A percentile compares a stretch with the other conserved stretches of the same genome.
These are phyloP conservation scores for Yamadazyma siamensis DNA, from an alignment of 1,139 yeast species.

Conservation along the genomic window DNA sequence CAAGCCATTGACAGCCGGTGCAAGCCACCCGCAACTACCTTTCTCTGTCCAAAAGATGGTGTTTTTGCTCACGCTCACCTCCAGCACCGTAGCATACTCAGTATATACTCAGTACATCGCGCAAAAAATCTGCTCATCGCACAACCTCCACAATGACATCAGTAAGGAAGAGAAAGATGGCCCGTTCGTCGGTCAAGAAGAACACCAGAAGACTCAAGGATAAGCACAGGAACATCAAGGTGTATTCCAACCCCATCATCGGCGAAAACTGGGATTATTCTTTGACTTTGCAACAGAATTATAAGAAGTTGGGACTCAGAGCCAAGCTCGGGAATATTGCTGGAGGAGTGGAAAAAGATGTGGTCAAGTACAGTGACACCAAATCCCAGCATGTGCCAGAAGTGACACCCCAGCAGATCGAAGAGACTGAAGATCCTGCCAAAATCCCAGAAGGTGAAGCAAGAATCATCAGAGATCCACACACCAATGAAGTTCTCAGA, in stretches of 20 bases:
- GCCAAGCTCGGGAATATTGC: slow-evolving; percentile 63
- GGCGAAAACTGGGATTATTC: slow-evolving; percentile 88
- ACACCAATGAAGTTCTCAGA: slow-evolving; percentile 63
- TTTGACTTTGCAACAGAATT: slow-evolving; percentile 80
- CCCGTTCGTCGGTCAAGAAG: slow-evolving; percentile 65
- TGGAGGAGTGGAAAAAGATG: slow-evolving; percentile 62
- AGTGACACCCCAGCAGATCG: slow-evolving; percentile 35
- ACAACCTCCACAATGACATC: slow-evolving; percentile 69
- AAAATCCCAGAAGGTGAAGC: slow-evolving; percentile 80
- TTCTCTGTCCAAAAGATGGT: no score
- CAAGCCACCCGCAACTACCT: no score
- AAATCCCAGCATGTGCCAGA: slow-evolving; percentile 21
- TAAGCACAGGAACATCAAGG: slow-evolving; percentile 59
- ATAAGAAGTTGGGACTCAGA: slow-evolving; percentile 70
- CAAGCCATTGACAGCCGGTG: no score
- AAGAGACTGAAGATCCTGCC: slow-evolving; percentile 47
- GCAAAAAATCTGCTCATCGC: no score
- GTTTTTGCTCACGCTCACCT: no score
- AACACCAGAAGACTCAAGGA: slow-evolving; percentile 69
- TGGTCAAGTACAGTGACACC: slow-evolving; percentile 34
- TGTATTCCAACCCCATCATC: slow-evolving; percentile 73
- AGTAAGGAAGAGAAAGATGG: slow-evolving; percentile 85
- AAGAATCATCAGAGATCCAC: slow-evolving; percentile 66
- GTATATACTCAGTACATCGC: no score
- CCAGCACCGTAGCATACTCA: no score